Conservation (phyloP, 768 basidiomycete species). For the Chalciporus sphaerocephalus region DNA sequence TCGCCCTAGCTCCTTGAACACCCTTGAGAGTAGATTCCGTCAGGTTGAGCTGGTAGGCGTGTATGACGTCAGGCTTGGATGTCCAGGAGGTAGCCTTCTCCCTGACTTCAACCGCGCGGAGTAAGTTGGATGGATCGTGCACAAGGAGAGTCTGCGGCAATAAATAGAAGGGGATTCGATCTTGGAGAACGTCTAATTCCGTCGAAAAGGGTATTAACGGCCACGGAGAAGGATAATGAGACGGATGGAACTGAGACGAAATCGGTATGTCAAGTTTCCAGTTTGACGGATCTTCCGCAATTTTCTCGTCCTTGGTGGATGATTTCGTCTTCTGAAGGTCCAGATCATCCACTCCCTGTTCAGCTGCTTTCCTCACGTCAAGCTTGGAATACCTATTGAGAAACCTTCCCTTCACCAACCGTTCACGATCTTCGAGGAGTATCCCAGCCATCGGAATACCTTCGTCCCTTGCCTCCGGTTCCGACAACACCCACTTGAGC, state of each 20-base stretch:
- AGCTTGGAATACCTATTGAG: not conserved
- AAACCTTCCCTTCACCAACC: not conserved
- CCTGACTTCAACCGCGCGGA: conserved; percentile 5
- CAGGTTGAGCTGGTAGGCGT: conserved; percentile 29
- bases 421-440: conserved; percentile 12
- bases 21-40: not conserved
- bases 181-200: conserved; percentile 23
- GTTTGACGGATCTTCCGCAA: not conserved
- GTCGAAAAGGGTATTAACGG: conserved; percentile 36
- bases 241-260: conserved; percentile 29
- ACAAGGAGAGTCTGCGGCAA: conserved; percentile 41
- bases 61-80: conserved; percentile 28
- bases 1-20: conserved; percentile 1
- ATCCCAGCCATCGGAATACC: conserved; percentile 14
- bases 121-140: conserved; percentile 40
- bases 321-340: not conserved
- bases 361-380: not conserved
- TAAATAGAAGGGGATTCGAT: conserved; percentile 31
- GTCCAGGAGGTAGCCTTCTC: conserved; percentile 22
- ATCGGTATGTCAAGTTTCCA: conserved; percentile 4
- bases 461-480: conserved; percentile 18
- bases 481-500: conserved; percentile 23
- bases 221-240: conserved; percentile 40
- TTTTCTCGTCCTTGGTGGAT: not conserved
- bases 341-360: no score